These are phyloP conservation scores for Serendipita vermifera DNA, from an alignment of 768 basidiomycete species.

Conservation along the genomic window DNA sequence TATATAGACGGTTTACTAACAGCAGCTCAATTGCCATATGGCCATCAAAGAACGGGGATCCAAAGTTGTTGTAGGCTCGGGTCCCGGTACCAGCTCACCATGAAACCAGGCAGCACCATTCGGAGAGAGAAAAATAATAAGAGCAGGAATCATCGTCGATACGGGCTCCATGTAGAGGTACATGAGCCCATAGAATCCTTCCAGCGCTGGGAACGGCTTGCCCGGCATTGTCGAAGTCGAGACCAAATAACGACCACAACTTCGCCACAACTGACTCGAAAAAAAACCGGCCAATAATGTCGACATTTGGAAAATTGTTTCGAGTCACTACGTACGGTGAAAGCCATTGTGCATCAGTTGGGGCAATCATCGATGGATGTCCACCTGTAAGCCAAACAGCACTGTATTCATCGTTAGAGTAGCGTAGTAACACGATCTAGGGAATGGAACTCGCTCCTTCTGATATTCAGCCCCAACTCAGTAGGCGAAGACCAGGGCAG, in stretches of 20 bases:
- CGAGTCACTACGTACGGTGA: constrained; percentile 97
- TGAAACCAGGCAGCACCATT: constrained; percentile 59
- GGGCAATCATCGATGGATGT: constrained; percentile 94
- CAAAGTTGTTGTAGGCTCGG: constrained; percentile 22
- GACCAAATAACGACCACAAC: not conserved
- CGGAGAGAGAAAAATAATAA: constrained; percentile 43
- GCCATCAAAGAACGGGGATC: constrained; percentile 46
- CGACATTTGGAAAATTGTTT: constrained; percentile 82
- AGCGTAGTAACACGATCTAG: constrained; percentile 29
- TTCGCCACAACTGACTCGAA: constrained; percentile 3
- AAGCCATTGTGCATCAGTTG: constrained; percentile 93
- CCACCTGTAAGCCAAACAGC: constrained; percentile 56
- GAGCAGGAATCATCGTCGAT: constrained; percentile 37
- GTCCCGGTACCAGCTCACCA: constrained; percentile 45
- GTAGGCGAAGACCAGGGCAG: constrained; percentile 86
- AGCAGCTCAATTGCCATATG: constrained; percentile 56
- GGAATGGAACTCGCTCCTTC: constrained; percentile 65
- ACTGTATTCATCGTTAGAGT: constrained; percentile 9
- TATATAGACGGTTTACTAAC: constrained; percentile 27
- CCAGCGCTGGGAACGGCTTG: constrained; percentile 39
- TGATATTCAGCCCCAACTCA: constrained; percentile 87
- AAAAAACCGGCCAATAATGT: constrained; percentile 45
- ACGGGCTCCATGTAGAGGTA: constrained; percentile 55
- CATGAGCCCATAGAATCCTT: constrained; percentile 47
- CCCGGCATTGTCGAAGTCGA: not conserved